Percentiles rank a stretch among this genome's conserved stretches.
Evolutionary conservation across 2,329 filamentous ascomycete genomes (phyloP).

Genomic region (Zalaria obscura): DNA sequence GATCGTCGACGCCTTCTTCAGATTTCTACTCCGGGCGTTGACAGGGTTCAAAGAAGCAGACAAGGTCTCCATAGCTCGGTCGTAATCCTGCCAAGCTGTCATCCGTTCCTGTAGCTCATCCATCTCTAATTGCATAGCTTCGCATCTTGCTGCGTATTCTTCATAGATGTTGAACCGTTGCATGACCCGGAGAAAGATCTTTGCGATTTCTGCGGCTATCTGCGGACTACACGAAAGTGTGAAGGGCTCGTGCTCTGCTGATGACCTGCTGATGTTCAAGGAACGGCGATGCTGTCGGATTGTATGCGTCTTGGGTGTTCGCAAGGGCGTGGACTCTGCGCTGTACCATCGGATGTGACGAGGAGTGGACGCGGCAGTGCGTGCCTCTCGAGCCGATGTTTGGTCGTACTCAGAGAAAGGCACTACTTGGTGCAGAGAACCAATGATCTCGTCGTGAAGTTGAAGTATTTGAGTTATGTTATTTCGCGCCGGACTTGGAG

Average conservation of each 20-base stretch:
- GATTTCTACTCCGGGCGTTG: slow-evolving; percentile 46
- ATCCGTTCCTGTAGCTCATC: slow-evolving; percentile 51
- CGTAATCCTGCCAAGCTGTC: slow-evolving; percentile 64
- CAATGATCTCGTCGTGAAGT: slow-evolving; percentile 69
- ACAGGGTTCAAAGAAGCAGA: slow-evolving; percentile 60
- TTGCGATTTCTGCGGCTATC: slow-evolving; percentile 39
- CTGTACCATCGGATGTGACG: slow-evolving; percentile 34
- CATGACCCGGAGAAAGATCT: slow-evolving; percentile 44
- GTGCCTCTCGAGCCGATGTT: slow-evolving; percentile 8
- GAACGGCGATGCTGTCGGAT: slow-evolving; percentile 26
- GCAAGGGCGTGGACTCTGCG: slow-evolving; percentile 28
- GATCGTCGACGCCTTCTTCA: slow-evolving; percentile 66
- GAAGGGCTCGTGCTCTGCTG: slow-evolving; percentile 18
- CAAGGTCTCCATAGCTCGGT: slow-evolving; percentile 72
- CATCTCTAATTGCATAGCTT: slow-evolving; percentile 68
- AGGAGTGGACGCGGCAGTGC: slow-evolving; percentile 11
- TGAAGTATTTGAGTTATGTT: slow-evolving; percentile 55
- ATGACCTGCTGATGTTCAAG: slow-evolving; percentile 28
- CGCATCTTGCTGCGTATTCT: slow-evolving; percentile 82
- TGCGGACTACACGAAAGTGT: slow-evolving; percentile 34
- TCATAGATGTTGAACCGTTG: slow-evolving; percentile 75
- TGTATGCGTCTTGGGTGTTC: slow-evolving; percentile 8
- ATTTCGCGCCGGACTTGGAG: slow-evolving; percentile 14
- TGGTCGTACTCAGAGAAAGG: slow-evolving; percentile 45
- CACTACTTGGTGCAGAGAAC: slow-evolving; percentile 55